Evolutionary conservation across 1,284 basidiomycete genomes (phyloP).

Genomic region (Sparassis latifolia): DNA sequence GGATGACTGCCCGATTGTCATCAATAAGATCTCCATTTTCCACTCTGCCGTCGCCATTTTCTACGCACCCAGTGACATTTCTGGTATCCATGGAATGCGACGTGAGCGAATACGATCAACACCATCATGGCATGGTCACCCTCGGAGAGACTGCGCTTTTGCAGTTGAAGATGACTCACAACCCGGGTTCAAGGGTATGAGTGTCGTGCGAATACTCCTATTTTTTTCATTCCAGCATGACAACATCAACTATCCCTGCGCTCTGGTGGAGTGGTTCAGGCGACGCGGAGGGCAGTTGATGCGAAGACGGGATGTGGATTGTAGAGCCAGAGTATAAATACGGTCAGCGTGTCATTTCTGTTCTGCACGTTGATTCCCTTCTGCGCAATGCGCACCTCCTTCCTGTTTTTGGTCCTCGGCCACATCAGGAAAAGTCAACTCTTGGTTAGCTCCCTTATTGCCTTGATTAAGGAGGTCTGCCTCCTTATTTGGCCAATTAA

Average conservation of each 20-base stretch:
- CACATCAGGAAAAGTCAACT: too few species aligned
- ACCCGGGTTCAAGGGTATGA: neutral
- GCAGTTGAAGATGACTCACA: neutral
- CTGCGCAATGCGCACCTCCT: too few species aligned
- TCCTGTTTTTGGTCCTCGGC: too few species aligned
- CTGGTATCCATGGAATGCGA: neutral
- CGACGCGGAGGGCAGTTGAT: constrained; percentile 8
- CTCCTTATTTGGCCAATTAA: too few species aligned
- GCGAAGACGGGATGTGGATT: constrained; percentile 17
- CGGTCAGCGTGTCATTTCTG: neutral
- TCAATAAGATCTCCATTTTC: neutral
- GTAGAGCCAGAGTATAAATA: constrained; percentile 9
- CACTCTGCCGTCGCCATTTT: neutral
- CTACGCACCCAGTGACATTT: neutral
- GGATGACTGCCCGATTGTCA: neutral
- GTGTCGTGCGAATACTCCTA: neutral
- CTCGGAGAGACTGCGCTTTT: neutral
- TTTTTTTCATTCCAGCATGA: constrained; percentile 7
- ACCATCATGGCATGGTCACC: neutral
- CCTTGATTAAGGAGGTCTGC: too few species aligned
- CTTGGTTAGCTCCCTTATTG: too few species aligned
- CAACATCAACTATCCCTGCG: constrained; percentile 9
- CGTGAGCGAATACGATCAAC: neutral
- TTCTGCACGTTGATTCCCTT: neutral
- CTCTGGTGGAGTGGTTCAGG: constrained; percentile 14